These are phyloP conservation scores for Pestalotiopsis sp. DNA, from an alignment of 2,329 filamentous ascomycete genomes.

Conservation along the genomic window DNA sequence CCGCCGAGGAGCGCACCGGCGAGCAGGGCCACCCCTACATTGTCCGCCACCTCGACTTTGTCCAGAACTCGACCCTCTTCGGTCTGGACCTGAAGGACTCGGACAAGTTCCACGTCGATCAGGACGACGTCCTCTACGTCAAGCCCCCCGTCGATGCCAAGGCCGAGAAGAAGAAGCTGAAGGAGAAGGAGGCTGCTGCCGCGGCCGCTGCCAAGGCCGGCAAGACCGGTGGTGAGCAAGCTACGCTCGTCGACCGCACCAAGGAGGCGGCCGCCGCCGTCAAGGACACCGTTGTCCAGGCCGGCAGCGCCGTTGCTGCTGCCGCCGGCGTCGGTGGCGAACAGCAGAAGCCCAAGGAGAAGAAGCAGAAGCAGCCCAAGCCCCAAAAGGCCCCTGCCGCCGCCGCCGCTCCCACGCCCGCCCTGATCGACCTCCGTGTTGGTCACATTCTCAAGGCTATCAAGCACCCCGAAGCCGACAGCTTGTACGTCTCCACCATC, in stretches of 20 bases:
- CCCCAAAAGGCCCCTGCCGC: slow-evolving; percentile 67
- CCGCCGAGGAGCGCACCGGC: slow-evolving; percentile 83
- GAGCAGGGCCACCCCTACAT: slow-evolving; percentile 89
- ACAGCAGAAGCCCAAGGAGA: slow-evolving; percentile 64
- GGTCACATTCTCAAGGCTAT: slow-evolving; percentile 96
- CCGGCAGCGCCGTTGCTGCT: slow-evolving; percentile 16
- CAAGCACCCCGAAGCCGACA: slow-evolving; percentile 96
- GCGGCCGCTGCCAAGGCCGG: slow-evolving; percentile 48
- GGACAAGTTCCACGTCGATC: slow-evolving; percentile 79
- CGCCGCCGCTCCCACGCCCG: slow-evolving; percentile 78
- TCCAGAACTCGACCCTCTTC: slow-evolving; percentile 84
- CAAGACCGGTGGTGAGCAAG: slow-evolving; percentile 45
- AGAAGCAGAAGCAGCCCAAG: slow-evolving; percentile 87
- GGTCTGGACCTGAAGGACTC: slow-evolving; percentile 68
- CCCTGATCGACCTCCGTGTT: slow-evolving; percentile 90
- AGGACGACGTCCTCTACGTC: slow-evolving; percentile 80
- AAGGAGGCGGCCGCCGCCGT: slow-evolving; percentile 62
- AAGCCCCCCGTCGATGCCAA: slow-evolving; percentile 89
- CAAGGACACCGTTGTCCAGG: slow-evolving; percentile 38
- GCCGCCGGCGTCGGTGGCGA: slow-evolving; percentile 40
- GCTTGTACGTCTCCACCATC: slow-evolving; percentile 92
- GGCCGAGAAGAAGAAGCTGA: slow-evolving; percentile 93
- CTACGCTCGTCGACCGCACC: slow-evolving; percentile 59
- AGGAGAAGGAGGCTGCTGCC: slow-evolving; percentile 88
- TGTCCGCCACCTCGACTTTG: slow-evolving; percentile 89